Percentiles rank a stretch among this genome's conserved stretches.
These are phyloP conservation scores for Aechmea fasciata DNA, from an alignment of 176 grass and related monocot species.

Conservation along the genomic window DNA sequence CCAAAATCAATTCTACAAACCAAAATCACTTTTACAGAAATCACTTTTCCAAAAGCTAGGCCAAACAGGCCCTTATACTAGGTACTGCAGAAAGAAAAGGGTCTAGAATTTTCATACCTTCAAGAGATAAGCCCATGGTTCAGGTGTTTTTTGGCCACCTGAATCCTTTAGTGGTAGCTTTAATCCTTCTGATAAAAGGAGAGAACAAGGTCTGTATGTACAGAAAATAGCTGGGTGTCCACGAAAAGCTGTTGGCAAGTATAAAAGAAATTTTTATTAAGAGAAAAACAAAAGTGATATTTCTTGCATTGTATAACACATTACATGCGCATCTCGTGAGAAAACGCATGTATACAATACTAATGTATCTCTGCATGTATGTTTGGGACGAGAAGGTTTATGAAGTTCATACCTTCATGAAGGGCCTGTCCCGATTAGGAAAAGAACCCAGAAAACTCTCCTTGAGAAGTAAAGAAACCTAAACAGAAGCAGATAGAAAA, in stretches of 20 bases:
- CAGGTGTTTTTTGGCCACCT: slow-evolving; percentile 2
- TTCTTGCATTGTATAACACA: neutral
- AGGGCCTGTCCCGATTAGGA: slow-evolving; percentile 52
- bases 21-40: too few relatives aligned
- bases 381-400: neutral
- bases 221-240: slow-evolving; percentile 94
- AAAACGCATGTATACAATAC: too few relatives aligned
- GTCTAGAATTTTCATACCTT: neutral
- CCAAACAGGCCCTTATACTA: too few relatives aligned
- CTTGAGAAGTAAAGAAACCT: slow-evolving; percentile 95
- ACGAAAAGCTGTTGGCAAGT: slow-evolving; percentile 58
- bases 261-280: neutral
- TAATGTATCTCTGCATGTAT: too few relatives aligned
- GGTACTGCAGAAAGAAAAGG: neutral
- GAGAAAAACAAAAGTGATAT: too few relatives aligned
- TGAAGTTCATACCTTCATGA: slow-evolving; percentile 78
- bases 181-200: slow-evolving; percentile 99
- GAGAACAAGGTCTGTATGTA: slow-evolving; percentile 97
- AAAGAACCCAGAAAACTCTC: slow-evolving; percentile 97
- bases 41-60: too few relatives aligned
- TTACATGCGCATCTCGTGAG: neutral
- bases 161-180: slow-evolving; percentile 22
- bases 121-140: neutral
- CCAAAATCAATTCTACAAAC: too few relatives aligned
- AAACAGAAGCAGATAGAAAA: slow-evolving; percentile 18